phyloP scores from a whole-genome alignment of 2,329 filamentous ascomycete genomes.

The Neonectria sp. region DNA sequence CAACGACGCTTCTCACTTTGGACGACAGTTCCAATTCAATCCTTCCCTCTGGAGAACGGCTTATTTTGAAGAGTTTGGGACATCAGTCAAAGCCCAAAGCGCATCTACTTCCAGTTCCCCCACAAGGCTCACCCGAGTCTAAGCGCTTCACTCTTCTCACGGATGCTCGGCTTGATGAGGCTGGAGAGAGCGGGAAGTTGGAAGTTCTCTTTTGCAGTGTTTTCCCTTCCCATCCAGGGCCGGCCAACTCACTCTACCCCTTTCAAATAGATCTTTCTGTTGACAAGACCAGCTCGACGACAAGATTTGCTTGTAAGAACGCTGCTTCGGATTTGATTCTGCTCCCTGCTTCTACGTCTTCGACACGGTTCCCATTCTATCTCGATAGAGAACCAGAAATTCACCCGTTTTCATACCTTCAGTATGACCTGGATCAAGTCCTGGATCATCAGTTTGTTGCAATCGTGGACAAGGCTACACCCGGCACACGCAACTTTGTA shows the following conservation, averaged over 20 bases:
- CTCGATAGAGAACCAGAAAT: conserved; percentile 70
- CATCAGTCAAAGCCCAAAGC: conserved; percentile 75
- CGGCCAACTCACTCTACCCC: conserved; percentile 77
- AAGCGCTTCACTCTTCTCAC: conserved; percentile 89
- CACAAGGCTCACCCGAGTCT: conserved; percentile 74
- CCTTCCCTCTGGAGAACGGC: conserved; percentile 78
- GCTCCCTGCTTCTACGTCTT: conserved; percentile 85
- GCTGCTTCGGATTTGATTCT: conserved; percentile 82
- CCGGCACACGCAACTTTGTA: conserved; percentile 79
- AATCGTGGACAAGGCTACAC: conserved; percentile 84
- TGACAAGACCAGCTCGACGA: conserved; percentile 80
- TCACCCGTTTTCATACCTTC: conserved; percentile 88
- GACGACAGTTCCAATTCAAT: conserved; percentile 84
- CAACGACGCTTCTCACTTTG: conserved; percentile 85
- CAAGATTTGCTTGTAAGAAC: conserved; percentile 90
- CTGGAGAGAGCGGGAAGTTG: conserved; percentile 76
- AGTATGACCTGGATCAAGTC: conserved; percentile 87
- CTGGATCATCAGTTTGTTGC: conserved; percentile 91
- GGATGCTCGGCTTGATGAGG: conserved; percentile 77
- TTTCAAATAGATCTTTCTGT: conserved; percentile 86
- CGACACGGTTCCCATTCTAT: conserved; percentile 80
- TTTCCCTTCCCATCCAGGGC: conserved; percentile 80
- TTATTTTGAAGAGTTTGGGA: conserved; percentile 82
- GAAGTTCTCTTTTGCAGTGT: conserved; percentile 92
- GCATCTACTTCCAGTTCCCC: conserved; percentile 88